Evolutionary conservation across 805 yeast genomes (phyloP).

Genomic region (Starmera caribaea): DNA sequence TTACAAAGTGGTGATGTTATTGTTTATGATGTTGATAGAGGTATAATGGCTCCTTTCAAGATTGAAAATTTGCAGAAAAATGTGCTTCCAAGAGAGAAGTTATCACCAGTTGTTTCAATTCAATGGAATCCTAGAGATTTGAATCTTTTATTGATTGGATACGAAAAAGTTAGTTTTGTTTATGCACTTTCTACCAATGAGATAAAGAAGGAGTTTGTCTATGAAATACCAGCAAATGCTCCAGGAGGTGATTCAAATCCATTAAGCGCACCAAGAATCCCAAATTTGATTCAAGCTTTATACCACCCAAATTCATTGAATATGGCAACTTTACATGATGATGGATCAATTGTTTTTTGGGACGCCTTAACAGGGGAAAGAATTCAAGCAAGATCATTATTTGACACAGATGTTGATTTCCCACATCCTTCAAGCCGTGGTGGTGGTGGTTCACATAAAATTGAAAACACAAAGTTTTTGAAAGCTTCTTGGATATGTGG

Average conservation of each 20-base stretch:
- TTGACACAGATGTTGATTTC: conserved; percentile 54
- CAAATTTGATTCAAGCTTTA: conserved; percentile 40
- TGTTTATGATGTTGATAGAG: conserved; percentile 77
- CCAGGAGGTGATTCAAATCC: conserved; percentile 53
- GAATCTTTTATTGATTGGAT: conserved; percentile 67
- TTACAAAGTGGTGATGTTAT: conserved; percentile 62
- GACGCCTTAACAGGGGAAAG: conserved; percentile 72
- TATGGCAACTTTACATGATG: conserved; percentile 66
- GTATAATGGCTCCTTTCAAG: conserved; percentile 51
- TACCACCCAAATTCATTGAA: conserved; percentile 95
- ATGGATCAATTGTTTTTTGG: conserved; percentile 87
- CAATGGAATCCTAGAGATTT: conserved; percentile 87
- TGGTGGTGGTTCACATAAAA: conserved; percentile 11
- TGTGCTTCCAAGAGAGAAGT: conserved; percentile 43
- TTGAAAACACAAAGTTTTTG: conserved; percentile 29
- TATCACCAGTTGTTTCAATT: conserved; percentile 57
- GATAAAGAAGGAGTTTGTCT: conserved; percentile 46
- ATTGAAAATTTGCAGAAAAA: conserved; percentile 63
- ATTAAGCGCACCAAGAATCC: conserved; percentile 25
- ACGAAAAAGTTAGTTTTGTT: conserved; percentile 55
- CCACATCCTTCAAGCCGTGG: conserved; percentile 24
- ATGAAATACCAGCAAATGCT: conserved; percentile 56
- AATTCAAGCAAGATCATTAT: conserved; percentile 64
- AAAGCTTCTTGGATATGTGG: conserved; percentile 72
- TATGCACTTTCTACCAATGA: conserved; percentile 58